These are phyloP conservation scores for Rhodotorula sp. DNA, from an alignment of 1,284 basidiomycete genomes.

Conservation along the genomic window DNA sequence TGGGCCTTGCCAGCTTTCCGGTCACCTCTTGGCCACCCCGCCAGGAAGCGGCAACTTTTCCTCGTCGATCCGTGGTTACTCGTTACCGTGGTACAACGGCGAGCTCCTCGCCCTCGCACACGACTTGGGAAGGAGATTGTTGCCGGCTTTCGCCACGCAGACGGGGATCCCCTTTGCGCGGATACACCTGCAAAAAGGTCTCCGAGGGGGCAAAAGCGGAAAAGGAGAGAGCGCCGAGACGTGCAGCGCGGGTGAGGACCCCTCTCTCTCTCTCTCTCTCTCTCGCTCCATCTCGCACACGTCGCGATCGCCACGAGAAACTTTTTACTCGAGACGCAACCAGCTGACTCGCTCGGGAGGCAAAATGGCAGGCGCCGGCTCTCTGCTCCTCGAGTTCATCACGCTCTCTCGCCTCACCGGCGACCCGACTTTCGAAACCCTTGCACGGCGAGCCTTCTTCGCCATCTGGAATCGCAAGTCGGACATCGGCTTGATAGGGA, in stretches of 20 bases:
- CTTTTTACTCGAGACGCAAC: too few relatives aligned
- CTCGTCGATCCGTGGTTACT: slow-evolving; percentile 33
- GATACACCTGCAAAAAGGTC: slow-evolving; percentile 64
- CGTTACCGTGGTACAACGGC: slow-evolving; percentile 51
- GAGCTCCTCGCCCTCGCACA: slow-evolving; percentile 74
- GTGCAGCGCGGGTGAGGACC: slow-evolving; percentile 22
- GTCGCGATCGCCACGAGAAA: not conserved
- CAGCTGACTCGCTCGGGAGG: not conserved
- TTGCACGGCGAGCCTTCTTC: slow-evolving; percentile 68
- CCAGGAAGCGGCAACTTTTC: slow-evolving; percentile 6
- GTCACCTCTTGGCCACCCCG: slow-evolving; percentile 66
- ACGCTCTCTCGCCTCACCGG: slow-evolving; percentile 82
- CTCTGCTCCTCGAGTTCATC: slow-evolving; percentile 87
- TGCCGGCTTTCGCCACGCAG: slow-evolving; percentile 80
- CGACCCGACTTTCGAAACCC: slow-evolving; percentile 74
- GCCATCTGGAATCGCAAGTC: slow-evolving; percentile 78
- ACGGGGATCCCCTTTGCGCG: slow-evolving; percentile 87
- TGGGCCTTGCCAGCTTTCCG: slow-evolving; percentile 58
- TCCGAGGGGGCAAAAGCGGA: slow-evolving; percentile 16
- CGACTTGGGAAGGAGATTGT: slow-evolving; percentile 75
- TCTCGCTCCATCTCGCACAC: not conserved
- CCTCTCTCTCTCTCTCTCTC: not conserved
- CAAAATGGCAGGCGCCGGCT: slow-evolving; percentile 90
- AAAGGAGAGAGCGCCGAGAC: slow-evolving; percentile 31
- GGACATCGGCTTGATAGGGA: slow-evolving; percentile 76